Percentiles rank a stretch among this genome's conserved stretches.
Evolutionary conservation across 2,329 filamentous ascomycete species (phyloP).

Genomic region (Trichophyton schoenleinii): DNA sequence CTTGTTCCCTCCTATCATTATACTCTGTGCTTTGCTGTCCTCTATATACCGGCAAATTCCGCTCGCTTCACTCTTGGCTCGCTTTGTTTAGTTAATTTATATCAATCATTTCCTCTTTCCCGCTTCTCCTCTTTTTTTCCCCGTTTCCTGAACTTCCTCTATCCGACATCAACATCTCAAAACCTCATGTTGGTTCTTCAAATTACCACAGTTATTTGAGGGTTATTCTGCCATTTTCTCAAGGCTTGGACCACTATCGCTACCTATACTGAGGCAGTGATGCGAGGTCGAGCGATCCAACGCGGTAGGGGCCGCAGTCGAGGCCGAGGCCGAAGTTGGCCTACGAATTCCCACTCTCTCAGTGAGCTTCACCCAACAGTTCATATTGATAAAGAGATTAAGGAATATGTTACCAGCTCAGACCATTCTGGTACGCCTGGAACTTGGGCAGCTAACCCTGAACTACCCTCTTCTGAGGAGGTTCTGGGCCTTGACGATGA

Average conservation of each 20-base stretch:
- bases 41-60: neutral
- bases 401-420: conserved; percentile 18
- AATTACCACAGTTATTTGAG: neutral
- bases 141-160: neutral
- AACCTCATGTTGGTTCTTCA: neutral
- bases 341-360: neutral
- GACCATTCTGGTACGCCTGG: conserved; percentile 11
- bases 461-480: conserved; percentile 31
- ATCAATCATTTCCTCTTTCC: no score
- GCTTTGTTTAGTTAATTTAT: neutral
- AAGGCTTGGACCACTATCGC: neutral
- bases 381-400: conserved; percentile 21
- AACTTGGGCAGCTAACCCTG: conserved; percentile 27
- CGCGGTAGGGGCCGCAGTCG: neutral
- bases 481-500: conserved; percentile 21
- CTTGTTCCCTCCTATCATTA: neutral
- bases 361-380: neutral
- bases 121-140: neutral
- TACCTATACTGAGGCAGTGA: neutral
- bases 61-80: neutral
- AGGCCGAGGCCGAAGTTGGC: neutral
- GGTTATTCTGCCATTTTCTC: neutral
- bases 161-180: neutral
- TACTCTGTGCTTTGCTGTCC: neutral
- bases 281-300: conserved; percentile 3